A percentile compares a stretch with the other conserved stretches of the same genome.
phyloP scores from a whole-genome alignment of 768 basidiomycete genomes.

The Tephrocybe rancida region DNA sequence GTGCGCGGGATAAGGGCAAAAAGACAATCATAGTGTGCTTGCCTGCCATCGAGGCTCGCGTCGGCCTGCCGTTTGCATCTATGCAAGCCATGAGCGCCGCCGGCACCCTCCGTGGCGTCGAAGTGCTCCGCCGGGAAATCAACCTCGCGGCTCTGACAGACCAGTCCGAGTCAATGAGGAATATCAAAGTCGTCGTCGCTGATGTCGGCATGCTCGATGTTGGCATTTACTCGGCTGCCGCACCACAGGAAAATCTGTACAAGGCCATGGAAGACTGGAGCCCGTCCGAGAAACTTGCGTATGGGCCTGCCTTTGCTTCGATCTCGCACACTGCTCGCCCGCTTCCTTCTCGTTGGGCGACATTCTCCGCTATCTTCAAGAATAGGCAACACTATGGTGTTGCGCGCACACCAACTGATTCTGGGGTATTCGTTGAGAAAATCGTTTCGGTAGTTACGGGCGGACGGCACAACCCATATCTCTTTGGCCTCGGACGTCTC shows the following conservation, averaged over 20 bases:
- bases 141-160: slow-evolving; percentile 56
- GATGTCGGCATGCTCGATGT: slow-evolving; percentile 69
- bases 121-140: slow-evolving; percentile 77
- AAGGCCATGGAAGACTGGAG: slow-evolving; percentile 74
- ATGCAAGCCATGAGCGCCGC: slow-evolving; percentile 79
- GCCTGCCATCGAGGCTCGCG: slow-evolving; percentile 70
- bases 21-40: slow-evolving; percentile 75
- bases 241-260: slow-evolving; percentile 37
- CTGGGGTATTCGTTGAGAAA: slow-evolving; percentile 57
- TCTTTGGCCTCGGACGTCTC: slow-evolving; percentile 46
- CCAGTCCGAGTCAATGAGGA: slow-evolving; percentile 58
- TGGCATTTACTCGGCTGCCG: slow-evolving; percentile 22
- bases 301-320: slow-evolving; percentile 69
- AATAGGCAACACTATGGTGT: slow-evolving; percentile 40
- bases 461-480: slow-evolving; percentile 46
- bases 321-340: slow-evolving; percentile 35
- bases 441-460: slow-evolving; percentile 62
- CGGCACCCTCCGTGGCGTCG: slow-evolving; percentile 68
- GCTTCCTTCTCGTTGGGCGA: slow-evolving; percentile 28
- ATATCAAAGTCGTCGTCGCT: slow-evolving; percentile 68
- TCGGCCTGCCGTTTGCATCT: slow-evolving; percentile 70
- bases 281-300: slow-evolving; percentile 69
- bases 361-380: slow-evolving; percentile 35
- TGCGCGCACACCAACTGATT: slow-evolving; percentile 56
- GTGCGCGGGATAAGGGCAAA: slow-evolving; percentile 50